phyloP scores from a whole-genome alignment of 208 protist species.

The Histomonas meleagridis region DNA sequence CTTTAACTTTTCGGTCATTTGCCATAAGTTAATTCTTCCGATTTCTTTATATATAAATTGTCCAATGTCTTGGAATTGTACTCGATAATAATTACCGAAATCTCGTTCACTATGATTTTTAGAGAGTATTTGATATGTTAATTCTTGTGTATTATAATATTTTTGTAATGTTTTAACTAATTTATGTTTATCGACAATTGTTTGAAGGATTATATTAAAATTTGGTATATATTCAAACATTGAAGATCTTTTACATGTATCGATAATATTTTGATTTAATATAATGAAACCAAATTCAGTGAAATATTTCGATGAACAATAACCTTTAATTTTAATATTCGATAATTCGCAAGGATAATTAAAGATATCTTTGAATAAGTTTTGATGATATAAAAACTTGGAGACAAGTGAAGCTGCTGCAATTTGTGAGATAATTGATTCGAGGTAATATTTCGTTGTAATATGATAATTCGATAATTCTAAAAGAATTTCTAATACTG shows the following conservation, averaged over 20 bases:
- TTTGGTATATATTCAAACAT: neutral
- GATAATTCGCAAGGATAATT: neutral
- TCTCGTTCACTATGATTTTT: neutral
- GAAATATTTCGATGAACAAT: conserved; percentile 1
- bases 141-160: neutral
- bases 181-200: neutral
- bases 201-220: neutral
- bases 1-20: neutral
- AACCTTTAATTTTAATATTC: neutral
- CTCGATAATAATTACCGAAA: neutral
- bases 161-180: neutral
- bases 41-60: neutral
- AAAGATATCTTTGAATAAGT: neutral
- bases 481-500: neutral
- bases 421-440: neutral
- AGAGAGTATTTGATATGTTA: neutral
- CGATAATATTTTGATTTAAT: neutral
- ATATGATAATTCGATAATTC: neutral
- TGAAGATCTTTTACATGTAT: neutral
- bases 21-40: neutral
- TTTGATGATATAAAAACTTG: neutral
- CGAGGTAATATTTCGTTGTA: neutral
- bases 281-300: neutral
- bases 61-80: neutral
- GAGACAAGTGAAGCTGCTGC: neutral